phyloP scores from a whole-genome alignment of 768 basidiomycete species.

The Candolleomyces efflorescens region DNA sequence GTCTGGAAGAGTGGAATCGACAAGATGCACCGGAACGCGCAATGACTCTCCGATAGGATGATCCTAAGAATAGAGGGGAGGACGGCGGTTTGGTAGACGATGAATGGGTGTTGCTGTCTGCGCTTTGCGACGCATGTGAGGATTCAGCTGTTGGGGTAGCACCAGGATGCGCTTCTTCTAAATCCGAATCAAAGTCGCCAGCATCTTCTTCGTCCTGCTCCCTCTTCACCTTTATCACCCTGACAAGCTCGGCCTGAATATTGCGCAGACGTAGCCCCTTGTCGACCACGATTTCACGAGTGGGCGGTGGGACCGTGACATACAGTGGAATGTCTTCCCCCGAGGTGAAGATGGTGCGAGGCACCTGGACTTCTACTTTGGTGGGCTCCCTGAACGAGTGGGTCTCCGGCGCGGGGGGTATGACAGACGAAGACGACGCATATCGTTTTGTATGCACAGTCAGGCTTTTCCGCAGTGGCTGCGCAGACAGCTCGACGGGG shows the following conservation, averaged over 20 bases:
- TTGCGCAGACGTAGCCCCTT: slow-evolving; percentile 75
- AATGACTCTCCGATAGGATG: slow-evolving; percentile 51
- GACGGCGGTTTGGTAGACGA: slow-evolving; percentile 37
- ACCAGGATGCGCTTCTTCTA: slow-evolving; percentile 19
- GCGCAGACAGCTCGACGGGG: slow-evolving; percentile 35
- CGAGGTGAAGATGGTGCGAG: slow-evolving; percentile 64
- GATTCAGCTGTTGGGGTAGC: slow-evolving; percentile 8
- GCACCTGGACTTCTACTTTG: slow-evolving; percentile 63
- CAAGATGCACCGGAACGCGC: slow-evolving; percentile 90
- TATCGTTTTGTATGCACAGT: slow-evolving; percentile 73
- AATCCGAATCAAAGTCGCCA: slow-evolving; percentile 25
- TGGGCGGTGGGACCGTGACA: slow-evolving; percentile 75
- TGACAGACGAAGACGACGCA: slow-evolving; percentile 53
- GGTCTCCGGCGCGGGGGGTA: slow-evolving; percentile 59
- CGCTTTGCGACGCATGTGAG: slow-evolving; percentile 4
- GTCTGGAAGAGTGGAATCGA: slow-evolving; percentile 75
- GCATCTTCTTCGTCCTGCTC: slow-evolving; percentile 38
- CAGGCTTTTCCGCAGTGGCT: slow-evolving; percentile 49
- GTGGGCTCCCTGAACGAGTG: slow-evolving; percentile 59
- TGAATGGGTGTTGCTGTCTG: slow-evolving; percentile 24
- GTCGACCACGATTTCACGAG: slow-evolving; percentile 59
- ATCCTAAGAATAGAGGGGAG: slow-evolving; percentile 35
- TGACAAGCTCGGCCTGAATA: slow-evolving; percentile 73
- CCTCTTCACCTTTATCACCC: slow-evolving; percentile 54
- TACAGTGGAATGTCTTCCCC: slow-evolving; percentile 79